Conservation (phyloP, 208 protist species). For the Crithidia brevicula region DNA sequence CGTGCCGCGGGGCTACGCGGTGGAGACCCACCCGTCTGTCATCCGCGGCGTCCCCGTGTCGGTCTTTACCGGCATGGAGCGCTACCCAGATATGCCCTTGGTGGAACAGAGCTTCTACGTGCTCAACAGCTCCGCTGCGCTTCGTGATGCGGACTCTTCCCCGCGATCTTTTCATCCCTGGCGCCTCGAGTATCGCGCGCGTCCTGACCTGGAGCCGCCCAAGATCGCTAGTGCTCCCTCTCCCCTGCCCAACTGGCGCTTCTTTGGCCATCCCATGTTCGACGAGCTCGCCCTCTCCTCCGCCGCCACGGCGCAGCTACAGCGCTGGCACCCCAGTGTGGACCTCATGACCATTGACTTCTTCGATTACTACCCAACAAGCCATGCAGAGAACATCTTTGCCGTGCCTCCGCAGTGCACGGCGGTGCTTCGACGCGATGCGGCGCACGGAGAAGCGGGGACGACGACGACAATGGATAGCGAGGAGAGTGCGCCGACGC, state of each 20-base stretch:
- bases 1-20: constrained; percentile 46
- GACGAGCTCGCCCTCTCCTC: constrained; percentile 53
- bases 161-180: constrained; percentile 42
- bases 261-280: constrained; percentile 72
- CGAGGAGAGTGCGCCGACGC: not conserved
- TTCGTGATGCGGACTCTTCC: not conserved
- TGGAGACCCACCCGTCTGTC: constrained; percentile 13
- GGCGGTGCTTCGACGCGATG: constrained; percentile 16
- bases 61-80: constrained; percentile 49
- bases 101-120: constrained; percentile 40
- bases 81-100: constrained; percentile 29
- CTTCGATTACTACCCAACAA: constrained; percentile 65
- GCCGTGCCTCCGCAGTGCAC: constrained; percentile 49
- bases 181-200: constrained; percentile 52
- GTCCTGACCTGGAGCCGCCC: constrained; percentile 31
- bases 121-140: constrained; percentile 9
- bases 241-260: constrained; percentile 65
- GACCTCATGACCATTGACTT: constrained; percentile 73
- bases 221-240: constrained; percentile 47
- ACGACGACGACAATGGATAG: not conserved
- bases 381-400: constrained; percentile 51
- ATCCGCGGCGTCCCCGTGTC: constrained; percentile 56
- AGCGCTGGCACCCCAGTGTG: constrained; percentile 25
- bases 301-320: constrained; percentile 16
- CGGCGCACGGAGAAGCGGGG: not conserved